A percentile compares a stretch with the other conserved stretches of the same genome.
Conservation (phyloP, 441 rosid genomes). For the Gossypium lobatum region DNA sequence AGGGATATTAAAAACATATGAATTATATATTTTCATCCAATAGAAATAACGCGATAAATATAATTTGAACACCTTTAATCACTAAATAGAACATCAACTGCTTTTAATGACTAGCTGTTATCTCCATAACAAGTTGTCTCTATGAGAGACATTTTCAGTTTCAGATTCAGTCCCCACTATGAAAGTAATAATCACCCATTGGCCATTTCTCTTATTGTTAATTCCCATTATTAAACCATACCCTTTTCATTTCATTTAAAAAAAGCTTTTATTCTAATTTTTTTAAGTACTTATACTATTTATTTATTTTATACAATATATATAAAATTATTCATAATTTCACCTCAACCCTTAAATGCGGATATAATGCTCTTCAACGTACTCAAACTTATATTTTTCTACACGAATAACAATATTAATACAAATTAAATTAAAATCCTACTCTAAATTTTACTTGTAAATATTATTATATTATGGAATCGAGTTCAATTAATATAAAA, state of each 20-base stretch:
- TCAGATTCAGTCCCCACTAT: slow-evolving; percentile 7
- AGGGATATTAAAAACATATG: neutral
- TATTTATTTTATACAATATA: too few relatives aligned
- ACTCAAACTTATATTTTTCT: rapidly evolving
- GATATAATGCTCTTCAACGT: rapidly evolving
- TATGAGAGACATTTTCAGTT: slow-evolving; percentile 10
- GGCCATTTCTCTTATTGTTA: neutral
- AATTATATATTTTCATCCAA: neutral
- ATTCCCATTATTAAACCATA: neutral
- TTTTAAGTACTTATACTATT: neutral
- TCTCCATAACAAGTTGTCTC: slow-evolving; percentile 7
- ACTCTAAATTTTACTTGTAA: neutral
- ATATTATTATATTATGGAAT: neutral
- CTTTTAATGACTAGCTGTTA: slow-evolving; percentile 9
- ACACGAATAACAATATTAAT: too few relatives aligned
- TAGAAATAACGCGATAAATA: neutral
- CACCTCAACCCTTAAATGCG: rapidly evolving
- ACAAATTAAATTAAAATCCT: too few relatives aligned
- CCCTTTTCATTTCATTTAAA: too few relatives aligned
- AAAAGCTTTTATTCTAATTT: too few relatives aligned
- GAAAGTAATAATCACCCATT: neutral
- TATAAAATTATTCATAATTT: rapidly evolving
- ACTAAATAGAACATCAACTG: neutral
- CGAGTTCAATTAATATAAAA: neutral
- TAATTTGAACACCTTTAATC: neutral